phyloP scores from a whole-genome alignment of 2,329 filamentous ascomycete species.

The Aaosphaeria arxii region DNA sequence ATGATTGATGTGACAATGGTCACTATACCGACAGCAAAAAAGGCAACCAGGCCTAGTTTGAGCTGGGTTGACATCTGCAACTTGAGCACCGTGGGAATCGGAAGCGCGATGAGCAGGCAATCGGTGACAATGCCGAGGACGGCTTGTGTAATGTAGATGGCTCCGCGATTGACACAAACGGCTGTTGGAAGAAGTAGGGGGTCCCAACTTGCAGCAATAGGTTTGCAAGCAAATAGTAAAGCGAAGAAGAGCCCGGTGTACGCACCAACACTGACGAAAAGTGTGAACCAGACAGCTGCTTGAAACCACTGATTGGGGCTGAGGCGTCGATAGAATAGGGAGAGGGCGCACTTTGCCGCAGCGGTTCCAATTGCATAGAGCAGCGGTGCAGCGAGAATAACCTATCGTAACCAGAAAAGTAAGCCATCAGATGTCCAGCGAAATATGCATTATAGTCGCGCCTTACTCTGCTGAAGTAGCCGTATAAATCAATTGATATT shows the following conservation, averaged over 20 bases:
- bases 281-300: constrained; percentile 9
- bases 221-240: constrained; percentile 19
- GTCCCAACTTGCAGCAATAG: constrained; percentile 18
- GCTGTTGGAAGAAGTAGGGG: constrained; percentile 8
- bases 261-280: constrained; percentile 14
- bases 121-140: constrained; percentile 17
- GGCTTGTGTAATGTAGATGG: constrained; percentile 19
- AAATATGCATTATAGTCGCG: too few relatives aligned
- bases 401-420: too few relatives aligned
- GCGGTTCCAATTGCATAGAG: constrained; percentile 2
- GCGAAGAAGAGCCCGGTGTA: constrained; percentile 20
- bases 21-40: too few relatives aligned
- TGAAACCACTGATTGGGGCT: constrained; percentile 8
- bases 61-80: too few relatives aligned
- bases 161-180: constrained; percentile 14
- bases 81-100: constrained; percentile 11
- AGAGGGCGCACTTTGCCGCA: constrained; percentile 13
- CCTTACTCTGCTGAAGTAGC: too few relatives aligned
- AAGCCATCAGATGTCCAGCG: too few relatives aligned
- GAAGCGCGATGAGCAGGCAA: constrained; percentile 13
- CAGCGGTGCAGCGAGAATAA: too few relatives aligned
- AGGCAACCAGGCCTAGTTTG: too few relatives aligned
- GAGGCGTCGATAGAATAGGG: constrained; percentile 17
- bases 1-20: too few relatives aligned
- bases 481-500: too few relatives aligned